These are phyloP conservation scores for Setomelanomma holmii DNA, from an alignment of 2,329 filamentous ascomycete genomes.

Conservation along the genomic window DNA sequence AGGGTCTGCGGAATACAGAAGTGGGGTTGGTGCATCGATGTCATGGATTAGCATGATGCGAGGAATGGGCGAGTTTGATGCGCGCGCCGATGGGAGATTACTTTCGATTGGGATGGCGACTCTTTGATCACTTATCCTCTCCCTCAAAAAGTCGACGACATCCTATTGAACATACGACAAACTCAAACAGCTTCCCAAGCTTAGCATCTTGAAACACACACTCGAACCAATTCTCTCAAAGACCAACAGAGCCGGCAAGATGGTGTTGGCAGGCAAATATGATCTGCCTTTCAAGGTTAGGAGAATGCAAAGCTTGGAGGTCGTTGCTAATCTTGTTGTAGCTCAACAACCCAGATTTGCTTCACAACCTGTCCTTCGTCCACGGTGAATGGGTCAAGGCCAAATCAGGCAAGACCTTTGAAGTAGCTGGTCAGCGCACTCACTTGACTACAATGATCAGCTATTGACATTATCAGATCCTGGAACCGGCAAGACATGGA, in stretches of 20 bases:
- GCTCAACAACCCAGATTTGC: conserved; percentile 62
- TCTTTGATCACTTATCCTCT: not conserved
- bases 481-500: conserved; percentile 59
- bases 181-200: too few species aligned
- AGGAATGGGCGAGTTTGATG: not conserved
- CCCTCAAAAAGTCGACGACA: not conserved
- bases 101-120: not conserved
- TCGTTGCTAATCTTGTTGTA: conserved; percentile 30
- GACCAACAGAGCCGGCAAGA: conserved; percentile 7
- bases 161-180: not conserved
- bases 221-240: too few species aligned
- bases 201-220: too few species aligned
- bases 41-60: conserved; percentile 2
- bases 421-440: conserved; percentile 57
- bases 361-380: conserved; percentile 62
- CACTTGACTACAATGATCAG: not conserved
- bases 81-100: not conserved
- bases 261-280: conserved; percentile 36
- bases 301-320: not conserved
- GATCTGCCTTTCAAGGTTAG: conserved; percentile 55
- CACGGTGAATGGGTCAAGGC: conserved; percentile 63
- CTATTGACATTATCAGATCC: conserved; percentile 53
- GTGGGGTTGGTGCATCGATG: conserved; percentile 27
- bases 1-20: conserved; percentile 6
- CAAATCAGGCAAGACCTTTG: conserved; percentile 64